phyloP scores from a whole-genome alignment of 768 basidiomycete species.

The Tylopilus sp. region DNA sequence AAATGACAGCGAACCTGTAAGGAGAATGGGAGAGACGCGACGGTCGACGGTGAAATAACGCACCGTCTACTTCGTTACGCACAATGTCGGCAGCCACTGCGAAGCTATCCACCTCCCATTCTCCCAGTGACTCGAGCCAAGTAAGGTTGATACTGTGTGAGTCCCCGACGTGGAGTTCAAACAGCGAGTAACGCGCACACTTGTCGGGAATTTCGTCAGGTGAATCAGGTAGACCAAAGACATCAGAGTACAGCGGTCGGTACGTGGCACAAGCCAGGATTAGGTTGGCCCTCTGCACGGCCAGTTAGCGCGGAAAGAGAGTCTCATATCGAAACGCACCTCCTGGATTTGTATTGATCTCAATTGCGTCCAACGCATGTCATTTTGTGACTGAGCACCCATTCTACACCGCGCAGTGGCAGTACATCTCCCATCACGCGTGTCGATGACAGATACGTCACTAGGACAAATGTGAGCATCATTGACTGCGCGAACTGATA shows the following conservation, averaged over 20 bases:
- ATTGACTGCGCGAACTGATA: not conserved
- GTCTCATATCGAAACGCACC: slow-evolving; percentile 1
- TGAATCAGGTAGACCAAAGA: slow-evolving; percentile 22
- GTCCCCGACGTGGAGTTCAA: slow-evolving; percentile 27
- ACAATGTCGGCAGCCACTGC: slow-evolving; percentile 44
- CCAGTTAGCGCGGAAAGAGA: not conserved
- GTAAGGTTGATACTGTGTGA: slow-evolving; percentile 13
- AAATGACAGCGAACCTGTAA: slow-evolving; percentile 21
- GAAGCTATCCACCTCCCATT: slow-evolving; percentile 53
- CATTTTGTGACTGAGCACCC: not conserved
- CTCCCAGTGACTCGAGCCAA: slow-evolving; percentile 45
- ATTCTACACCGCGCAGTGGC: slow-evolving; percentile 18
- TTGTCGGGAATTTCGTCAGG: slow-evolving; percentile 5
- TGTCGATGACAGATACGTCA: slow-evolving; percentile 49
- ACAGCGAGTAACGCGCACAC: slow-evolving; percentile 19
- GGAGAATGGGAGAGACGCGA: slow-evolving; percentile 9
- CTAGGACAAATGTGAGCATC: slow-evolving; percentile 33
- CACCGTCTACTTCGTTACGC: slow-evolving; percentile 45
- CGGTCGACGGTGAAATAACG: slow-evolving; percentile 11
- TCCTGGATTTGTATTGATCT: slow-evolving; percentile 21
- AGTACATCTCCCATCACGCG: slow-evolving; percentile 46
- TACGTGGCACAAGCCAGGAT: slow-evolving; percentile 46
- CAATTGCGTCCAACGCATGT: slow-evolving; percentile 19
- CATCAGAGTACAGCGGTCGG: slow-evolving; percentile 16
- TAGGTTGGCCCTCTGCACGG: slow-evolving; percentile 24